These are phyloP conservation scores for Fusarium protoensiforme DNA, from an alignment of 2,329 filamentous ascomycete species.

Conservation along the genomic window DNA sequence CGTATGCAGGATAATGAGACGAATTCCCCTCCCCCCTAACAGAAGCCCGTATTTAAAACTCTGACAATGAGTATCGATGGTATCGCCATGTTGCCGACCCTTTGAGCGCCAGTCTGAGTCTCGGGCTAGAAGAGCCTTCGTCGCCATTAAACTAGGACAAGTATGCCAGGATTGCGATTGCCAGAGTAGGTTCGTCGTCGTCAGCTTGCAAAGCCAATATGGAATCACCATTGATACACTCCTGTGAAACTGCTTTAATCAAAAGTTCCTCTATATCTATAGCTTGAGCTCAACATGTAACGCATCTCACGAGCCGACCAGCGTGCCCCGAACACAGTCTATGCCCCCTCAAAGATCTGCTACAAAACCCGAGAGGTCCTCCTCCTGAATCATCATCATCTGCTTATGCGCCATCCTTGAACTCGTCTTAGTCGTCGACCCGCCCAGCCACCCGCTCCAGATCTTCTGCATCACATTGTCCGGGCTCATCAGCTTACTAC, in stretches of 20 bases:
- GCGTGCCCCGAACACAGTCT: not conserved
- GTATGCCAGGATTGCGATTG: not conserved
- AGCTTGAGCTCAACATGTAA: not conserved
- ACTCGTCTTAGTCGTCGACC: constrained; percentile 51
- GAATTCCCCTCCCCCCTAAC: not conserved
- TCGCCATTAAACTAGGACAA: not conserved
- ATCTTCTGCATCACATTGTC: constrained; percentile 59
- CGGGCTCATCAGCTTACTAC: constrained; percentile 42
- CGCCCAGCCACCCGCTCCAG: constrained; percentile 59
- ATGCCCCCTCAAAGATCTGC: constrained; percentile 23
- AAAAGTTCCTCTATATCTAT: not conserved
- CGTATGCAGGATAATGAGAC: not conserved
- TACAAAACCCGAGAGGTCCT: constrained; percentile 51
- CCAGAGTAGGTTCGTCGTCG: not conserved
- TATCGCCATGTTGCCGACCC: not conserved
- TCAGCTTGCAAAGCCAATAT: not conserved
- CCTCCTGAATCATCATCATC: constrained; percentile 58
- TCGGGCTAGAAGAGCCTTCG: not conserved
- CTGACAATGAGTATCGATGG: not conserved
- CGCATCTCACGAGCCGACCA: not conserved
- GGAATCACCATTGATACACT: not conserved
- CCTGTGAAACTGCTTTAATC: not conserved
- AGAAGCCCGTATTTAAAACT: not conserved
- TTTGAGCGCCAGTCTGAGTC: not conserved
- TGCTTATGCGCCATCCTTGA: constrained; percentile 54